Percentiles rank a stretch among this genome's conserved stretches.
phyloP scores from a whole-genome alignment of 2,329 filamentous ascomycete genomes.

The Colletotrichum plurivorum region DNA sequence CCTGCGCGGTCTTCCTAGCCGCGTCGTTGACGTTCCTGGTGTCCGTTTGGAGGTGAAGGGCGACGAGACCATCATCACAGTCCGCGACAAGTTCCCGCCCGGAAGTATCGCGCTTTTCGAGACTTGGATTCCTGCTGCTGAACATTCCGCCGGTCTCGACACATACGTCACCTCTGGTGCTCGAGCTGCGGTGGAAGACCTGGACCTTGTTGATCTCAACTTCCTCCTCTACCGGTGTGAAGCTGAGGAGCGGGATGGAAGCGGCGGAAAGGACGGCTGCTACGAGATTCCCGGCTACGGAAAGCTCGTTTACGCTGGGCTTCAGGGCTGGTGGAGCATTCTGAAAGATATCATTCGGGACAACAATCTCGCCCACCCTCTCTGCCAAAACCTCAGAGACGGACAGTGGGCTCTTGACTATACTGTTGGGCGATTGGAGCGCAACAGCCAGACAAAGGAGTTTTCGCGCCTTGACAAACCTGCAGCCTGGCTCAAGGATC shows the following conservation, averaged over 20 bases:
- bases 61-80: conserved; percentile 83
- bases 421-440: conserved; percentile 82
- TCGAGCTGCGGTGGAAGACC: conserved; percentile 80
- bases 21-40: conserved; percentile 80
- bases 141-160: conserved; percentile 87
- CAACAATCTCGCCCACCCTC: conserved; percentile 92
- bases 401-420: conserved; percentile 96
- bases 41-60: conserved; percentile 80
- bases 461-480: conserved; percentile 76
- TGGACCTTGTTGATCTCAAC: conserved; percentile 88
- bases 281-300: conserved; percentile 90
- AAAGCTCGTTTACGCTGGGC: conserved; percentile 89
- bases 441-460: conserved; percentile 73
- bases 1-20: conserved; percentile 87
- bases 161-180: conserved; percentile 88
- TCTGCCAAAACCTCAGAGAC: conserved; percentile 92
- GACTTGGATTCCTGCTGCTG: conserved; percentile 92
- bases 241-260: conserved; percentile 86
- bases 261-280: conserved; percentile 84
- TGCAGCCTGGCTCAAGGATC: conserved; percentile 83
- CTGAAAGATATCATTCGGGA: conserved; percentile 86
- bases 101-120: conserved; percentile 96
- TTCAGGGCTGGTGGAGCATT: conserved; percentile 99
- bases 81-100: conserved; percentile 88
- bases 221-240: conserved; percentile 93